Percentiles rank a stretch among this genome's conserved stretches.
phyloP scores from a whole-genome alignment of 2,329 filamentous ascomycete species.

The Phialemonium atrogriseum region DNA sequence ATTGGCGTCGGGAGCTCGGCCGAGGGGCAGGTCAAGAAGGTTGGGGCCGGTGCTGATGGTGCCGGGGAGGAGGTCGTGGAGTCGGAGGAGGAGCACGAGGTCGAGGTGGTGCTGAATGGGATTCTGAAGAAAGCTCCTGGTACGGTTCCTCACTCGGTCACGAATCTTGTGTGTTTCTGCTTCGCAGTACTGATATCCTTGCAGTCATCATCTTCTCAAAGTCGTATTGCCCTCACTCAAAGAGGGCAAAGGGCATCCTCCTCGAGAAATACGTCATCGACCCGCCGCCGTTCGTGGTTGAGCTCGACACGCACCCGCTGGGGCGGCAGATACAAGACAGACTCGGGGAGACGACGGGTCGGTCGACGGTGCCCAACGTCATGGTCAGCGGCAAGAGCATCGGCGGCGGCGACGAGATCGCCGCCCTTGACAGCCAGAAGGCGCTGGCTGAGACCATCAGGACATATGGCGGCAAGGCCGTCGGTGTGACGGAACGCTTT shows the following conservation, averaged over 20 bases:
- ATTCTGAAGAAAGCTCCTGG: constrained; percentile 82
- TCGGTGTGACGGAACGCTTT: constrained; percentile 41
- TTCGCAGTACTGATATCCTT: constrained; percentile 3
- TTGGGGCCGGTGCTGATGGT: constrained; percentile 35
- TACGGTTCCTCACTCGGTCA: constrained; percentile 32
- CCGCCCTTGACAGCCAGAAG: constrained; percentile 58
- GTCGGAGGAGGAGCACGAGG: constrained; percentile 52
- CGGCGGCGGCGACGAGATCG: constrained; percentile 82
- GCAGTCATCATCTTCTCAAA: constrained; percentile 95
- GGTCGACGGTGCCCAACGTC: constrained; percentile 85
- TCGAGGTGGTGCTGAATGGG: constrained; percentile 62
- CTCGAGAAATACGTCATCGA: constrained; percentile 77
- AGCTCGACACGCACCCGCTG: constrained; percentile 75
- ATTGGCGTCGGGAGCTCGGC: constrained; percentile 52
- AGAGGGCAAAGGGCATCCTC: constrained; percentile 75
- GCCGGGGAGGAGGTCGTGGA: constrained; percentile 29
- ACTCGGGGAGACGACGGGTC: constrained; percentile 65
- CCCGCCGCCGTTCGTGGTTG: constrained; percentile 78
- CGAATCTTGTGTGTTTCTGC: not conserved
- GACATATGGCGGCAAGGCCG: constrained; percentile 62
- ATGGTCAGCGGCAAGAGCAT: constrained; percentile 83
- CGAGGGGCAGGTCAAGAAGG: constrained; percentile 37
- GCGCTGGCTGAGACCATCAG: constrained; percentile 64
- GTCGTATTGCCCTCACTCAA: constrained; percentile 81
- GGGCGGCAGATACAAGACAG: constrained; percentile 65